Conservation (phyloP, 202 grass and related monocot species). For the Bolboschoenoplectus hybrid region DNA sequence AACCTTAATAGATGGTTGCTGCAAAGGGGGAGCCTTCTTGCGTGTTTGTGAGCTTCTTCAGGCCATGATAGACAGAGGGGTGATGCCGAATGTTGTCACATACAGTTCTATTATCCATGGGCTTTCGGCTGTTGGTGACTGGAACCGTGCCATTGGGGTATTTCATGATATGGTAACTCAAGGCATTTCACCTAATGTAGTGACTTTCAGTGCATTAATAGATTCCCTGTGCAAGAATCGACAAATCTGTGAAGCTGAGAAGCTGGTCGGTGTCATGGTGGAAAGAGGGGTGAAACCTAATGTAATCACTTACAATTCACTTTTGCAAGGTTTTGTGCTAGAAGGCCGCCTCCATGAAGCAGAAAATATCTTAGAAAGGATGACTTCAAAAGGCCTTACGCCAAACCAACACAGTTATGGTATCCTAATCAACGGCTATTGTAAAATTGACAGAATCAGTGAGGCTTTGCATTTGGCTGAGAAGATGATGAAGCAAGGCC, state of each 20-base stretch:
- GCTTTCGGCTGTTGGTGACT: not conserved
- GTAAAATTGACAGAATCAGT: not conserved
- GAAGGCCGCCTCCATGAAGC: not conserved
- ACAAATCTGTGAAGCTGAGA: not conserved
- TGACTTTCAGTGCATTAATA: not conserved
- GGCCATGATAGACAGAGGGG: not conserved
- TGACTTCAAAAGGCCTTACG: not conserved
- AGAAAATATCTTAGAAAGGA: not conserved
- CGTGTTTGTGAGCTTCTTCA: not conserved
- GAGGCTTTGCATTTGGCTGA: not conserved
- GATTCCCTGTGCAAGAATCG: not conserved
- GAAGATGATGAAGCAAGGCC: not conserved
- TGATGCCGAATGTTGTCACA: not conserved
- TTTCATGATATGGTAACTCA: not conserved
- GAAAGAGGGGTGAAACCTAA: not conserved
- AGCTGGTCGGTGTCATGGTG: not conserved
- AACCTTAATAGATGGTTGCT: conserved; percentile 15
- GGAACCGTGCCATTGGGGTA: not conserved
- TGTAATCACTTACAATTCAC: not conserved
- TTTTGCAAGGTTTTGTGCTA: not conserved
- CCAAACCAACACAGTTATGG: not conserved
- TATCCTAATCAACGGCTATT: not conserved
- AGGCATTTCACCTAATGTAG: not conserved
- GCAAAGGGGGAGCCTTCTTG: not conserved
- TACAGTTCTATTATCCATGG: not conserved